Evolutionary conservation across 2,329 filamentous ascomycete species (phyloP).

Genomic region (Monosporascus ibericus): DNA sequence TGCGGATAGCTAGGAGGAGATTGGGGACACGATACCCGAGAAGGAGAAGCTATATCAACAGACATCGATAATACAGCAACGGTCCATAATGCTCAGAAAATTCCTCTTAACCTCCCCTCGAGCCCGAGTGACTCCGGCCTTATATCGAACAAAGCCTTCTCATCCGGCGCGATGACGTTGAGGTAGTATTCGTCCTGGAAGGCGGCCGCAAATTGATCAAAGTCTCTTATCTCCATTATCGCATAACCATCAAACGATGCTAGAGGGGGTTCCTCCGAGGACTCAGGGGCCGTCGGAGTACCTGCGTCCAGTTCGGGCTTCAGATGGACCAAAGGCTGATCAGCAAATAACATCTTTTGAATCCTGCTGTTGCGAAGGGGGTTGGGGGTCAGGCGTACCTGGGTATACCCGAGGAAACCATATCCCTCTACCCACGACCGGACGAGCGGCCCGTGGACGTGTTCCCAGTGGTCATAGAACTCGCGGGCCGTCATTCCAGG

Average conservation of each 20-base stretch:
- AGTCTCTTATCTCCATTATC: conserved; percentile 22
- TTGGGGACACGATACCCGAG: too few species aligned
- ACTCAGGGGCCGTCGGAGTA: conserved; percentile 7
- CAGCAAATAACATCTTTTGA: too few species aligned
- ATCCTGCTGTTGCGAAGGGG: too few species aligned
- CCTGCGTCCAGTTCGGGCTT: too few species aligned
- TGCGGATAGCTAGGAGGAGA: background rate
- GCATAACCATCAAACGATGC: conserved; percentile 25
- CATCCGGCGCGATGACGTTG: conserved; percentile 22
- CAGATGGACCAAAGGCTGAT: too few species aligned
- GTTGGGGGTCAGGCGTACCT: too few species aligned
- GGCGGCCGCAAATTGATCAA: conserved; percentile 20
- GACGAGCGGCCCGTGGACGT: too few species aligned
- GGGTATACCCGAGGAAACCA: too few species aligned
- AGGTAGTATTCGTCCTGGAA: conserved; percentile 26
- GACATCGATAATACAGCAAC: background rate
- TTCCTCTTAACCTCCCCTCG: conserved; percentile 11
- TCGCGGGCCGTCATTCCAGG: too few species aligned
- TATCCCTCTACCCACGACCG: too few species aligned
- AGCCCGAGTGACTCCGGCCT: conserved; percentile 15
- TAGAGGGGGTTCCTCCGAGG: conserved; percentile 6
- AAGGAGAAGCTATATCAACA: background rate
- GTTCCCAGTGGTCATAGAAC: too few species aligned
- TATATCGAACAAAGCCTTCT: conserved; percentile 25
- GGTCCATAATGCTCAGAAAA: too few species aligned